Conservation (phyloP, 805 yeast species). For the Metschnikowia dekortorum region DNA sequence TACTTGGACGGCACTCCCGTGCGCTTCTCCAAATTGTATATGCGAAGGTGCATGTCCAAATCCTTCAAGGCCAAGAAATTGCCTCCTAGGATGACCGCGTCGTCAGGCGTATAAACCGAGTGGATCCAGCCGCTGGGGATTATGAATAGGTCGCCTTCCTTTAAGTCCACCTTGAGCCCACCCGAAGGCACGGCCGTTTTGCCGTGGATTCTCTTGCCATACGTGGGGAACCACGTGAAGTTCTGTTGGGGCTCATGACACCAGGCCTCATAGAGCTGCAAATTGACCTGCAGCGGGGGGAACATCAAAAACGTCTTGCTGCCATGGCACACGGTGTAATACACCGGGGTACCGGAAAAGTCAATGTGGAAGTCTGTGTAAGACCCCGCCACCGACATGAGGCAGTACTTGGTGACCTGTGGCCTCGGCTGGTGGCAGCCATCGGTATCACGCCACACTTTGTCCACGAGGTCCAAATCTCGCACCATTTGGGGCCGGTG, state of each 20-base stretch:
- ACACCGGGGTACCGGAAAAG: conserved; percentile 90
- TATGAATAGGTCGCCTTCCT: conserved; percentile 68
- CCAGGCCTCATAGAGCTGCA: conserved; percentile 66
- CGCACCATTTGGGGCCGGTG: conserved; percentile 64
- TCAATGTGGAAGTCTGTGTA: conserved; percentile 90
- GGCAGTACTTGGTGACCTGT: conserved; percentile 68
- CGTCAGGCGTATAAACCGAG: conserved; percentile 78
- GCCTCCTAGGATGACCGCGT: conserved; percentile 83
- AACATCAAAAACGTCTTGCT: conserved; percentile 67
- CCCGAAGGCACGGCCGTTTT: conserved; percentile 24
- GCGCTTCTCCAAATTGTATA: conserved; percentile 56
- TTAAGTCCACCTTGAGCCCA: conserved; percentile 53
- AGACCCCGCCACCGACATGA: conserved; percentile 78
- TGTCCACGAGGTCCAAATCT: conserved; percentile 63
- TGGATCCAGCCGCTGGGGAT: conserved; percentile 95
- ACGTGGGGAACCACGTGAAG: conserved; percentile 59
- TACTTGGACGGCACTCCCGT: conserved; percentile 74
- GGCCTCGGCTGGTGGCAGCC: conserved; percentile 39
- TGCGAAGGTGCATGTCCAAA: conserved; percentile 56
- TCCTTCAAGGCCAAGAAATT: conserved; percentile 70
- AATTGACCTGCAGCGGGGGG: conserved; percentile 69
- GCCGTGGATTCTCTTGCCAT: conserved; percentile 29
- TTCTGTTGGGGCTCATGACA: conserved; percentile 61
- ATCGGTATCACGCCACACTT: conserved; percentile 47
- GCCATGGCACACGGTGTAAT: conserved; percentile 79